Conservation (phyloP, 225 moss, liverwort and hornwort species). For the Asterella californica region DNA sequence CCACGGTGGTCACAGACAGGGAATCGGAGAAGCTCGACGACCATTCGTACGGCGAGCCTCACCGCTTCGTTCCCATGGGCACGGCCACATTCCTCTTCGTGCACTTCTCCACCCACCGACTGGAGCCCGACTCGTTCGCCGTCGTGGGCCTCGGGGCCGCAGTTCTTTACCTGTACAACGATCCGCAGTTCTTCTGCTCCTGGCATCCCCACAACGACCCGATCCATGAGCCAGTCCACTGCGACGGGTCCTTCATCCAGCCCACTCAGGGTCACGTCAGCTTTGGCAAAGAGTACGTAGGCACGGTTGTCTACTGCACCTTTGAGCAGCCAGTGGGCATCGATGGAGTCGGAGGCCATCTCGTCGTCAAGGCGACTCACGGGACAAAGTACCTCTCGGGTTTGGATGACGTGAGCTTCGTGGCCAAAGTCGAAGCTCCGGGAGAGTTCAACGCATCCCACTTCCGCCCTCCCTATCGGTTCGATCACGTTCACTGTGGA, state of each 20-base stretch:
- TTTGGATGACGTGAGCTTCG: slow-evolving; percentile 20
- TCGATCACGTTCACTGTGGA: slow-evolving; percentile 42
- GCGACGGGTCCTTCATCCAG: slow-evolving; percentile 11
- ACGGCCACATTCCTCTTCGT: slow-evolving; percentile 37
- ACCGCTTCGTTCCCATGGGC: slow-evolving; percentile 23
- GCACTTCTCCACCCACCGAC: slow-evolving; percentile 34
- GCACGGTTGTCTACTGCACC: slow-evolving; percentile 31
- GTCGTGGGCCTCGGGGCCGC: slow-evolving; percentile 33
- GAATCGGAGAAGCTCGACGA: slow-evolving; percentile 19
- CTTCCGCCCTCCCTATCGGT: slow-evolving; percentile 16
- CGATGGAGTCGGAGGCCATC: slow-evolving; percentile 33
- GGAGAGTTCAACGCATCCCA: slow-evolving; percentile 13
- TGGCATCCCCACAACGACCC: slow-evolving; percentile 26
- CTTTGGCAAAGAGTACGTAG: slow-evolving; percentile 31
- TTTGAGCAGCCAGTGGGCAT: slow-evolving; percentile 28
- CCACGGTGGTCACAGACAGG: slow-evolving; percentile 2
- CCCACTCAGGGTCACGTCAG: slow-evolving; percentile 20
- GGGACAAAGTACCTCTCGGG: slow-evolving; percentile 15
- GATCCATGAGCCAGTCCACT: too few relatives aligned
- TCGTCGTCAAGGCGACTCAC: slow-evolving; percentile 25
- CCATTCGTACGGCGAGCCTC: slow-evolving; percentile 1
- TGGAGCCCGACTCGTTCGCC: slow-evolving; percentile 23
- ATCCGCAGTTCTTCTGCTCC: slow-evolving; percentile 32
- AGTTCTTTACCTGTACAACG: slow-evolving; percentile 13
- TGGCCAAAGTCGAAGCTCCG: slow-evolving; percentile 21